Base-by-base conservation (phyloP, 768 basidiomycete species). In the Pilatotrama ljubarskyi region DNA sequence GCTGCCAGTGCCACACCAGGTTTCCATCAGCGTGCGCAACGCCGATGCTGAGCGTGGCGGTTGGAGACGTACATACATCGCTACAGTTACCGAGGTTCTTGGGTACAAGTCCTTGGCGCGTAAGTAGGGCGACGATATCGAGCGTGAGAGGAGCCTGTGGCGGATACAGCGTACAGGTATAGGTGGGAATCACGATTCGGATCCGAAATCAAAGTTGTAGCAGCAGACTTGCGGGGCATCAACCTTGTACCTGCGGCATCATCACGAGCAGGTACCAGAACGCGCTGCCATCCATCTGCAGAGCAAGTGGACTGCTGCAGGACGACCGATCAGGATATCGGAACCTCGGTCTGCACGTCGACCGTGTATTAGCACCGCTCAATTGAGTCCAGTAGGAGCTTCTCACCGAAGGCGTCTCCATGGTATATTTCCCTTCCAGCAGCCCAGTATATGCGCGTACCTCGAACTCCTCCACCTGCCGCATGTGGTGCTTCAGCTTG, bases 401-500 rank as follows among this genome's bases (percentile, higher is more conserved):
- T 52, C 61, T 55, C 51, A 62, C 64, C 58, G 64, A 51, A 15
- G 58, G 54, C 15, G 64, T 65, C 5, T 62, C 61, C 58, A 57
- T 48, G 17, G 61, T 58, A 40, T 56, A 62, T 20, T 35, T 57
- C 32, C 37, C 55, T 29, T 65, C 61, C 24, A 63, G 22, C 24
- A 63, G 24, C 11, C 64, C 61, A 7, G 38, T 46, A 38, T 58
- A 55, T n/a, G 57, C 61, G n/a, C 46, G 51, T 13, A 43, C 13
- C 35, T 58, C 60, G 48, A 53, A 65, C 37, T 17, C 25, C 15
- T 46, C 22, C 14, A 62, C 15, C 53, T 61, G 52, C 14, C 9
- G 38, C 20, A 65, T 32, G 26, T 62, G 60, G 13, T 15, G 25
- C 35, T 10, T 14, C 11, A 58, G 52, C 37, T 20, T 14, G 9